phyloP scores from a whole-genome alignment of 306 rosid species.

The peach (Prunus persica) region DNA sequence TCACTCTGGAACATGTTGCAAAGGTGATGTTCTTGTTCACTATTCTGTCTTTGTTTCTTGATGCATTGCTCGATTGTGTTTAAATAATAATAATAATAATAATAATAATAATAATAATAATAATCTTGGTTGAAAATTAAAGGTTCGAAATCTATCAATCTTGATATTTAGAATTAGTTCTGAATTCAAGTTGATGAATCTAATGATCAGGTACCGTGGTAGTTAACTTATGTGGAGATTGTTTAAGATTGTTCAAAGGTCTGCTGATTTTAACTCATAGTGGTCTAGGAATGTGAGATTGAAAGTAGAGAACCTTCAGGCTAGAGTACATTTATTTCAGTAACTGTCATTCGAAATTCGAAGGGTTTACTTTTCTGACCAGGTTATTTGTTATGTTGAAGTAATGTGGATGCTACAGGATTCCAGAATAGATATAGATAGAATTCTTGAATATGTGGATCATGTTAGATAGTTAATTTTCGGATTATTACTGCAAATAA shows the following conservation, averaged over 20 bases:
- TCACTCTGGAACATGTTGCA: slow-evolving; percentile 93
- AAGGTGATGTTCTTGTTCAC: slow-evolving; percentile 47
- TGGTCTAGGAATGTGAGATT: background rate
- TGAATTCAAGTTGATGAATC: background rate
- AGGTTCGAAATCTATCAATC: background rate
- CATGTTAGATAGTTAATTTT: background rate
- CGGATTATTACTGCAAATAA: background rate
- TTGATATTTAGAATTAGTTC: background rate
- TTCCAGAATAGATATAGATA: background rate
- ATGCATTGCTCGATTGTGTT: background rate
- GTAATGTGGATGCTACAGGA: background rate
- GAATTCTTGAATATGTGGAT: background rate
- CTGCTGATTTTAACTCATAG: background rate
- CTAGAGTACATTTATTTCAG: background rate
- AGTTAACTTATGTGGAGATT: background rate
- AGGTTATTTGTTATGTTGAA: background rate
- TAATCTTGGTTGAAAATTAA: background rate
- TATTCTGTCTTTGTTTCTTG: background rate
- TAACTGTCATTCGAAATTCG: background rate
- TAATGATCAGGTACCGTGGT: background rate
- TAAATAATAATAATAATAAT: too few relatives aligned
- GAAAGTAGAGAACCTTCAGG: background rate
- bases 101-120: background rate
- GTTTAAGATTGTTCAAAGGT: background rate
- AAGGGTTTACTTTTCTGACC: background rate